These are phyloP conservation scores for Zygosaccharomyces siamensis DNA, from an alignment of 805 yeast genomes.

Conservation along the genomic window DNA sequence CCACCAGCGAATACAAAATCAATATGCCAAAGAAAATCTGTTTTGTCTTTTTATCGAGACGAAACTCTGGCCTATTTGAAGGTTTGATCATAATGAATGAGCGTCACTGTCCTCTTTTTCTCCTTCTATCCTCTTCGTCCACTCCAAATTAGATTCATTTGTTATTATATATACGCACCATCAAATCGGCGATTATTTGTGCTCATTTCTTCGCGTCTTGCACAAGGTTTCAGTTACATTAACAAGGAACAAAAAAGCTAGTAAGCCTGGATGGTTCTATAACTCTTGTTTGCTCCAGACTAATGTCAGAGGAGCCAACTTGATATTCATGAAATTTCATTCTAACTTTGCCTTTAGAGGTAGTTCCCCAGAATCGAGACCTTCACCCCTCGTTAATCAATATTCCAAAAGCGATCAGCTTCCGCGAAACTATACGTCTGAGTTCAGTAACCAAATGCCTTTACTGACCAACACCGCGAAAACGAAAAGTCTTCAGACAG, in stretches of 20 bases:
- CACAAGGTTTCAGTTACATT: not conserved
- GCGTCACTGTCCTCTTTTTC: too few relatives aligned
- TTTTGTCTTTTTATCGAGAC: slow-evolving; percentile 11
- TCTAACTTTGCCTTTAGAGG: slow-evolving; percentile 3
- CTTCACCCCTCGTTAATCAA: not conserved
- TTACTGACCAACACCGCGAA: not conserved
- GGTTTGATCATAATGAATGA: slow-evolving; percentile 2
- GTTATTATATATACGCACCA: not conserved
- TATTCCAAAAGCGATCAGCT: not conserved
- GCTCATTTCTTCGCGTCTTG: slow-evolving; percentile 1
- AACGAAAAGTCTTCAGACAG: not conserved
- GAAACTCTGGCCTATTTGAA: not conserved
- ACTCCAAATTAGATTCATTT: not conserved
- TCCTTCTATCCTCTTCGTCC: not conserved
- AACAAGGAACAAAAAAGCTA: not conserved
- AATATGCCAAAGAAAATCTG: slow-evolving; percentile 9
- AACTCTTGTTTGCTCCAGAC: not conserved
- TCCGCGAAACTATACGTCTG: slow-evolving; percentile 1
- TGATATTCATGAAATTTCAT: not conserved
- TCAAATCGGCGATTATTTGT: not conserved
- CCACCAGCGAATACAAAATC: slow-evolving; percentile 8
- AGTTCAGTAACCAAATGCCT: not conserved
- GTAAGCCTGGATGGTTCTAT: not conserved
- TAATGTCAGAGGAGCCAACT: not conserved
- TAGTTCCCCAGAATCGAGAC: slow-evolving; percentile 1